Evolutionary conservation across 345 rosid genomes (phyloP).

Genomic region (Sapria himalayana): DNA sequence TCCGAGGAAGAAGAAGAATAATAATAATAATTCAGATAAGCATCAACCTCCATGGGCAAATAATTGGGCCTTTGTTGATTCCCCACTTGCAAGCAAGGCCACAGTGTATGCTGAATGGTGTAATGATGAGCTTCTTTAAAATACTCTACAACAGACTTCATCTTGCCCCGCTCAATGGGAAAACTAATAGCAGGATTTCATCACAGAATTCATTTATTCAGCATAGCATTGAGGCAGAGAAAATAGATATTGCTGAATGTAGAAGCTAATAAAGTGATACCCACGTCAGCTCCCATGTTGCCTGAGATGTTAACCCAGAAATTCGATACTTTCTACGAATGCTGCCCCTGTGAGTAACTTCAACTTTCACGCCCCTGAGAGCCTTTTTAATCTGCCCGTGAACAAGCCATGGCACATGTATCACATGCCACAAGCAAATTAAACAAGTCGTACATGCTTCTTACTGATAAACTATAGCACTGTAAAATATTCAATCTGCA

Average conservation of each 20-base stretch:
- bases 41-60: conserved; percentile 76
- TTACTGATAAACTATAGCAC: too few relatives aligned
- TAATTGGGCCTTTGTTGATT: conserved; percentile 79
- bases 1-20: too few relatives aligned
- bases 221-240: not conserved
- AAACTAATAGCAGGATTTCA: too few relatives aligned
- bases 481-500: too few relatives aligned
- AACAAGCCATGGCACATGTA: not conserved
- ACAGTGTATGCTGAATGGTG: conserved; percentile 45
- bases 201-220: not conserved
- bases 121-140: conserved; percentile 66
- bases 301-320: conserved; percentile 71
- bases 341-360: conserved; percentile 86
- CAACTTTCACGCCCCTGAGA: conserved; percentile 77
- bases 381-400: conserved; percentile 59
- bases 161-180: conserved; percentile 67
- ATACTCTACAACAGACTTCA: conserved; percentile 79
- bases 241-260: not conserved
- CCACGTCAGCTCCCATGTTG: conserved; percentile 78
- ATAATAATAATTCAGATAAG: not conserved
- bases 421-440: too few relatives aligned
- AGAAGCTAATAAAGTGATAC: conserved; percentile 15
- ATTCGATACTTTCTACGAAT: conserved; percentile 93
- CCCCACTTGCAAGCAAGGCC: conserved; percentile 93
- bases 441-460: too few relatives aligned